Evolutionary conservation across 2,329 filamentous ascomycete genomes (phyloP).

Genomic region (Allantophomopsis lycopodina): DNA sequence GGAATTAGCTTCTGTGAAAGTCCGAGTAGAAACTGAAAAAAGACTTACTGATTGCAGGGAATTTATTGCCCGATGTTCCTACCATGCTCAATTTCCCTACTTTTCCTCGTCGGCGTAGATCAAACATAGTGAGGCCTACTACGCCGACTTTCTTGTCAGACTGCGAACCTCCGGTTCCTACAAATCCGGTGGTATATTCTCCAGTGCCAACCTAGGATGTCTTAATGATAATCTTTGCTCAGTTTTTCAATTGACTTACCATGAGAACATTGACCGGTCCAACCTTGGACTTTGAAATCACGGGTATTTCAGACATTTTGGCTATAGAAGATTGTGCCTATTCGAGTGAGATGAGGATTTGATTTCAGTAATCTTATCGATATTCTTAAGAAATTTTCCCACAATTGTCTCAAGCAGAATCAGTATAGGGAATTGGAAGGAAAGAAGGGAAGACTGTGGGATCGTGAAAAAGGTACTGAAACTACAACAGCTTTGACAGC

Average conservation of each 20-base stretch:
- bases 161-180: slow-evolving; percentile 66
- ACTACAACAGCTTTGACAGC: too few relatives aligned
- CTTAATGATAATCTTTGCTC: background rate
- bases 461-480: too few relatives aligned
- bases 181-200: slow-evolving; percentile 94
- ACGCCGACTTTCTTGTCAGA: slow-evolving; percentile 97
- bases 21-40: background rate
- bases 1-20: background rate
- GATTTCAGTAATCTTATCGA: too few relatives aligned
- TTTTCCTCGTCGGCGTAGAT: slow-evolving; percentile 77
- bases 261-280: slow-evolving; percentile 1
- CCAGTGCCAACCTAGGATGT: slow-evolving; percentile 59
- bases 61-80: slow-evolving; percentile 78
- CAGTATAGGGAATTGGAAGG: too few relatives aligned
- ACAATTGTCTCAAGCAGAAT: too few relatives aligned
- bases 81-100: slow-evolving; percentile 81
- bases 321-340: too few relatives aligned
- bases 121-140: slow-evolving; percentile 79
- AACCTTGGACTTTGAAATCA: background rate
- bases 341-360: too few relatives aligned
- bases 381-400: too few relatives aligned
- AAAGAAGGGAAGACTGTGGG: too few relatives aligned
- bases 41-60: slow-evolving; percentile 69
- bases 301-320: too few relatives aligned
- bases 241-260: background rate